A percentile compares a stretch with the other conserved stretches of the same genome.
Conservation (phyloP, 768 basidiomycete species). For the Boletellus ananas region DNA sequence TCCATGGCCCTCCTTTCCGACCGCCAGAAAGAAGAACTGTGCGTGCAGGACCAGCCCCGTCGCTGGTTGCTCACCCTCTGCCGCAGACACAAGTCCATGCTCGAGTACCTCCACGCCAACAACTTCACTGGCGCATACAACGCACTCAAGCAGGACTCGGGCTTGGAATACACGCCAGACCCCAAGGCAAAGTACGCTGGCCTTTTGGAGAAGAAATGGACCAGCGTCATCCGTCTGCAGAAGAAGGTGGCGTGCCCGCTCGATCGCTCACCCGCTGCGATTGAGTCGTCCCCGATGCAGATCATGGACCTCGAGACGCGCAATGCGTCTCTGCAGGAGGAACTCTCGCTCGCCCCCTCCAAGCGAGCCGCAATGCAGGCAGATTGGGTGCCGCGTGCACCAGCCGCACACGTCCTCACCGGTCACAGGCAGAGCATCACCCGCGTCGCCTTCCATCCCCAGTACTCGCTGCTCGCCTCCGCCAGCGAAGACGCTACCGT, state of each 20-base stretch:
- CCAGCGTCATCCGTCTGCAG: slow-evolving; percentile 90
- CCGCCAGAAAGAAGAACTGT: slow-evolving; percentile 47
- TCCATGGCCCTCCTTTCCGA: slow-evolving; percentile 43
- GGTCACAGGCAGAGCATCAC: slow-evolving; percentile 79
- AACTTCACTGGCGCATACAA: slow-evolving; percentile 62
- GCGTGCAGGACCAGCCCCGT: slow-evolving; percentile 22
- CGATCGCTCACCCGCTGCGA: slow-evolving; percentile 3
- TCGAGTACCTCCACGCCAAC: slow-evolving; percentile 69
- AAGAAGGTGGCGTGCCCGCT: slow-evolving; percentile 64
- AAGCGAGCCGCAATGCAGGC: slow-evolving; percentile 58
- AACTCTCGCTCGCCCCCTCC: slow-evolving; percentile 47
- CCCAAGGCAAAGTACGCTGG: slow-evolving; percentile 84
- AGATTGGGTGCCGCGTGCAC: slow-evolving; percentile 88
- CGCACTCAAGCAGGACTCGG: slow-evolving; percentile 51
- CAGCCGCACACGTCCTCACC: slow-evolving; percentile 71
- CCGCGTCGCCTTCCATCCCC: slow-evolving; percentile 80
- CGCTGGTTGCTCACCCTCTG: slow-evolving; percentile 13
- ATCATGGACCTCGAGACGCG: slow-evolving; percentile 94
- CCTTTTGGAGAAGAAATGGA: slow-evolving; percentile 97
- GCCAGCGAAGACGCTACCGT: slow-evolving; percentile 87
- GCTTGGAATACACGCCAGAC: slow-evolving; percentile 70
- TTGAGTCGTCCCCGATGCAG: slow-evolving; percentile 38
- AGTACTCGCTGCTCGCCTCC: slow-evolving; percentile 76
- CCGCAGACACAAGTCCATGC: slow-evolving; percentile 72
- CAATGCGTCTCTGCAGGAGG: slow-evolving; percentile 75